These are phyloP conservation scores for Chlamydomonas urium DNA, from an alignment of 139 green algal species.

Conservation along the genomic window DNA sequence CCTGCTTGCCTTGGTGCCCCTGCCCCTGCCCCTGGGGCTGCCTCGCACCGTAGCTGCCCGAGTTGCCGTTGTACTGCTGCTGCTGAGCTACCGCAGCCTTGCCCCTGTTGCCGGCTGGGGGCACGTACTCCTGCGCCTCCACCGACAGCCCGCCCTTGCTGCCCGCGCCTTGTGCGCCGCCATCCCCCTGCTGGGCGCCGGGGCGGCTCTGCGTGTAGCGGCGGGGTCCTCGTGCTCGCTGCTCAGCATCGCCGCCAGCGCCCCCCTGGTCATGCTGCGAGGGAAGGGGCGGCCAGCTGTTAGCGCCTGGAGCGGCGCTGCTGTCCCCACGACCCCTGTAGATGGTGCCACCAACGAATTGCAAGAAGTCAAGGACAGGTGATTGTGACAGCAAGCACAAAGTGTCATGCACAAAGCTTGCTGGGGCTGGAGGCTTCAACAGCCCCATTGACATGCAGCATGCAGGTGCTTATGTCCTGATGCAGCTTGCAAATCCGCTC, in stretches of 20 bases:
- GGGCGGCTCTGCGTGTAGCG: constrained; percentile 18
- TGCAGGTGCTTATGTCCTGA: too few species aligned
- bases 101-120: neutral
- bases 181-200: too few species aligned
- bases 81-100: too few species aligned
- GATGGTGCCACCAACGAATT: too few species aligned
- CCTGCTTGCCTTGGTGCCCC: neutral
- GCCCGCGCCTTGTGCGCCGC: neutral
- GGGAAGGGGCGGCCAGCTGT: neutral
- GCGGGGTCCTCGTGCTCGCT: neutral
- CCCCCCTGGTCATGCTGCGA: neutral
- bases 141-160: neutral
- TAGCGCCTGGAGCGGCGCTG: neutral
- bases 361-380: too few species aligned
- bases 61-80: neutral
- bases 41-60: neutral
- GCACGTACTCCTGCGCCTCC: constrained; percentile 2
- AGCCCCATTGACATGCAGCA: too few species aligned
- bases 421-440: too few species aligned
- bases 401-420: too few species aligned
- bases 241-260: neutral
- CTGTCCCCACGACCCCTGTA: neutral
- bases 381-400: too few species aligned
- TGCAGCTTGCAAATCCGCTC: too few species aligned
- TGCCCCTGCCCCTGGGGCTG: neutral